Conservation (phyloP, 139 green algal species). For the Pedinophyceae sp. region DNA sequence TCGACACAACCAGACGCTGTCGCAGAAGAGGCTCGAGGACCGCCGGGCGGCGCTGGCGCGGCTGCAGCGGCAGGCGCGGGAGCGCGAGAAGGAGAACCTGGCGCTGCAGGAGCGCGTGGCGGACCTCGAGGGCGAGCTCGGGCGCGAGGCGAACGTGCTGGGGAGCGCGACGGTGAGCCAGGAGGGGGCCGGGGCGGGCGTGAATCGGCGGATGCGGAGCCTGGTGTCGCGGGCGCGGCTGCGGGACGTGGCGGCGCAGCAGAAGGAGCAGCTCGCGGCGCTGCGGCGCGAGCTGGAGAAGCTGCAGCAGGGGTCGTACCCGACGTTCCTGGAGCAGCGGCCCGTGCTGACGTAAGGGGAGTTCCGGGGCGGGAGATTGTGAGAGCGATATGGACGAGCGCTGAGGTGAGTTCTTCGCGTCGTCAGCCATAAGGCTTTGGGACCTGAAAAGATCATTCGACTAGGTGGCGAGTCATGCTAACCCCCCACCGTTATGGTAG, state of each 20-base stretch:
- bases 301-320: constrained; percentile 33
- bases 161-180: not conserved
- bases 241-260: constrained; percentile 35
- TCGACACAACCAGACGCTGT: constrained; percentile 19
- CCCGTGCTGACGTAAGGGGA: no score
- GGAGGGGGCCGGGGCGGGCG: not conserved
- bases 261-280: constrained; percentile 26
- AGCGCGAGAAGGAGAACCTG: constrained; percentile 17
- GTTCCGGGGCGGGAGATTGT: no score
- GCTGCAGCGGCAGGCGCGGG: constrained; percentile 12
- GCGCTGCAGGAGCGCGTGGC: constrained; percentile 8
- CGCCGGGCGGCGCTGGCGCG: constrained; percentile 9
- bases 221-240: constrained; percentile 43
- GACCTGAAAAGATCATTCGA: no score
- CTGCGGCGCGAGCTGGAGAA: constrained; percentile 25
- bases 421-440: no score
- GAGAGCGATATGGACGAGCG: no score
- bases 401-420: no score
- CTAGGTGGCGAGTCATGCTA: no score
- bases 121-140: constrained; percentile 7
- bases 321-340: constrained; percentile 34
- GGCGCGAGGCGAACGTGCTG: not conserved
- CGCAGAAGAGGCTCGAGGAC: constrained; percentile 22
- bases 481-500: no score
- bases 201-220: constrained; percentile 17